Conservation (phyloP, 306 rosid genomes). For the Fragaria ananassa region DNA sequence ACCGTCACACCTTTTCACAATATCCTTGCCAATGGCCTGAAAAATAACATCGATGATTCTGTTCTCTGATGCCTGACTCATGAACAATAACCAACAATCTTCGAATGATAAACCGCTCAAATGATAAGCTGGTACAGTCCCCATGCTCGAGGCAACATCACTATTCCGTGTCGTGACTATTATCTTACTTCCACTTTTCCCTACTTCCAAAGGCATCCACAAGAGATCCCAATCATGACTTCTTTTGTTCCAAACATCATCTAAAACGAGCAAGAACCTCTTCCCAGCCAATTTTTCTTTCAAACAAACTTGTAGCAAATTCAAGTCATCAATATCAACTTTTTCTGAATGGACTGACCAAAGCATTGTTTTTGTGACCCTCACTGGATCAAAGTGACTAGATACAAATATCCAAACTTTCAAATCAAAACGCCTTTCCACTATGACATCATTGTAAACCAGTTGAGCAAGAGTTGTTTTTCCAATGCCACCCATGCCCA, state of each 20-base stretch:
- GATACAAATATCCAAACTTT: conserved; percentile 35
- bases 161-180: conserved; percentile 42
- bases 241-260: conserved; percentile 45
- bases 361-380: conserved; percentile 40
- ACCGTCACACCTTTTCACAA: conserved; percentile 40
- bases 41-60: conserved; percentile 11
- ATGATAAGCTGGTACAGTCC: conserved; percentile 28
- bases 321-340: conserved; percentile 36
- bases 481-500: conserved; percentile 40
- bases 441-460: conserved; percentile 21
- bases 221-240: conserved; percentile 43
- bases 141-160: conserved; percentile 37
- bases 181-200: conserved; percentile 44
- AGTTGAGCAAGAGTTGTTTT: conserved; percentile 43
- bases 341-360: conserved; percentile 20
- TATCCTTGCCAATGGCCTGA: conserved; percentile 32
- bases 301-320: conserved; percentile 48
- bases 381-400: conserved; percentile 29
- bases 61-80: conserved; percentile 36
- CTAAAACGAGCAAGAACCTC: conserved; percentile 44
- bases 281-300: conserved; percentile 21
- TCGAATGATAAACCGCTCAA: conserved; percentile 29
- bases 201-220: conserved; percentile 33
- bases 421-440: conserved; percentile 15
- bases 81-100: conserved; percentile 43